phyloP scores from a whole-genome alignment of 2,329 filamentous ascomycete species.

The Nannizziopsis barbatae region DNA sequence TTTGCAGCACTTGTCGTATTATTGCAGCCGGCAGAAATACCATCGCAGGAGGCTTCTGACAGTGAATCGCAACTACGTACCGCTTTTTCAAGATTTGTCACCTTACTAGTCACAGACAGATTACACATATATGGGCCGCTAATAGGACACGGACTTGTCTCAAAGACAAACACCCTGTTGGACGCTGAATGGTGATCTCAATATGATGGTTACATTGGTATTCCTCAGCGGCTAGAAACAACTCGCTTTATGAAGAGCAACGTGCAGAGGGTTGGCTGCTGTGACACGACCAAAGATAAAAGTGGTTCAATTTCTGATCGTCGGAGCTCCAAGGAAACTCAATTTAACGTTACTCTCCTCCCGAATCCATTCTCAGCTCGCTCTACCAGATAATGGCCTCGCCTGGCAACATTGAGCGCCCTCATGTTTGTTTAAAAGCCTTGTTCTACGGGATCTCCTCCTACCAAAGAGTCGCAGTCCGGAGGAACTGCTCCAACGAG shows the following conservation, averaged over 20 bases:
- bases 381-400: too few species aligned
- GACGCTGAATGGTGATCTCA: conserved; percentile 5
- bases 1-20: conserved; percentile 60
- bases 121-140: conserved; percentile 40
- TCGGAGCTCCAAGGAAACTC: too few species aligned
- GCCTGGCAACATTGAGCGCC: too few species aligned
- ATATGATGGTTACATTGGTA: background rate
- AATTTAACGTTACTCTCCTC: too few species aligned
- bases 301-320: too few species aligned
- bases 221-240: background rate
- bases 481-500: background rate
- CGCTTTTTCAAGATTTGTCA: conserved; percentile 46
- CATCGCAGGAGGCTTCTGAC: conserved; percentile 3
- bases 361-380: too few species aligned
- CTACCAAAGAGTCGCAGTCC: background rate
- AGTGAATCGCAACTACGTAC: conserved; percentile 20
- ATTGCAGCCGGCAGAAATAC: conserved; percentile 10
- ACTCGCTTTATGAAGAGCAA: background rate
- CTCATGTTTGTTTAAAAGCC: background rate
- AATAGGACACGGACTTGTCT: conserved; percentile 32
- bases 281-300: too few species aligned
- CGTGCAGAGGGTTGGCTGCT: background rate
- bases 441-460: background rate
- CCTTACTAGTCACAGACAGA: conserved; percentile 45
- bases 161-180: background rate